Evolutionary conservation across 1,284 basidiomycete genomes (phyloP), one percentile per base, ranked within the genome.

Genomic region (Grifola frondosa): DNA sequence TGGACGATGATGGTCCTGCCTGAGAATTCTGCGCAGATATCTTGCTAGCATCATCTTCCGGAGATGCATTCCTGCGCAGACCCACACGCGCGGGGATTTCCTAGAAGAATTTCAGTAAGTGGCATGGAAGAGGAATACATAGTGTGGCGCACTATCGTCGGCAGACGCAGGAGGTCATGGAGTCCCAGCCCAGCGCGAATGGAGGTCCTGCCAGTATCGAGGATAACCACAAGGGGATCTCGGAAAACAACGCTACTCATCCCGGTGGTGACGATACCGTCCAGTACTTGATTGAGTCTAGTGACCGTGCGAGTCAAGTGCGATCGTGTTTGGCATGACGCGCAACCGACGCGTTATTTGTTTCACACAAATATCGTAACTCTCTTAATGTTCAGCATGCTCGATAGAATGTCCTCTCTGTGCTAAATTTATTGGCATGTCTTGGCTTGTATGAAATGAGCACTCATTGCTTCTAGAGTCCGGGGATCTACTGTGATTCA

Each of bases 251-350:
- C 45, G 46, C 40, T 61, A 52, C 54, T 61, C 62, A 63, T 67
- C 30, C 44, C 29, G 37, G 21, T 32, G 30, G 35, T 15, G 37
- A 20, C 9, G 29, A 38, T 36, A 23, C 29, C 9, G 22, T 13
- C 23, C 24, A 28, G 29, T n/a, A n/a, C n/a, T n/a, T n/a, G n/a
- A n/a, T n/a, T n/a, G n/a, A n/a, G n/a, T n/a, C n/a, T n/a, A n/a
- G n/a, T n/a, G n/a, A n/a, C n/a, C n/a, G n/a, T n/a, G n/a, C n/a
- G n/a, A n/a, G n/a, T n/a, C n/a, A n/a, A n/a, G n/a, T n/a, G n/a
- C 93, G 0, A 97, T 94, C 1, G 93, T 91, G 9, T 98, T 95
- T 60, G 97, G 97, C 6, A 99, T 95, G 0, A 90, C 86, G 2
- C 74, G 97, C 50, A 99, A 98, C 68, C 99, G 99, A 58, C 79